Conservation (phyloP, 202 grass and related monocot species). For the Panicum virgatum region DNA sequence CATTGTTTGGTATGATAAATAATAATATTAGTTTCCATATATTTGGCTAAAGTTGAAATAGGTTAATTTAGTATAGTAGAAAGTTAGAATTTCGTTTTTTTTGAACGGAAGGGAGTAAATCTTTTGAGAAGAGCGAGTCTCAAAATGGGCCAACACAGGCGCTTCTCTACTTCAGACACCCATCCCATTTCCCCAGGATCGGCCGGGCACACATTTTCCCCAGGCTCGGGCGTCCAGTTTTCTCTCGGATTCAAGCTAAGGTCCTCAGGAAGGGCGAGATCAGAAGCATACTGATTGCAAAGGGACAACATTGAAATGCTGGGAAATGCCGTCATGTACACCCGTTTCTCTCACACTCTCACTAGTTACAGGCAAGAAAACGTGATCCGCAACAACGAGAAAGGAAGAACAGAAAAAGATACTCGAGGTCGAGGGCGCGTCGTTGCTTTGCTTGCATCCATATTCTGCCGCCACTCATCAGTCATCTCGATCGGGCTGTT, state of each 20-base stretch:
- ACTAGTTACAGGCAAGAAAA: not conserved
- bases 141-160: too few relatives aligned
- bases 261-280: not conserved
- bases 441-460: not conserved
- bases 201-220: not conserved
- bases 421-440: not conserved
- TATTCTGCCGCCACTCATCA: not conserved
- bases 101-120: too few relatives aligned
- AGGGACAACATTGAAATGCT: not conserved
- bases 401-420: not conserved
- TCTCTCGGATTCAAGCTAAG: not conserved
- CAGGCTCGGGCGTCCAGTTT: not conserved
- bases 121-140: too few relatives aligned
- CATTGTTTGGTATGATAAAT: too few relatives aligned
- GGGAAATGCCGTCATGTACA: not conserved
- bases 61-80: too few relatives aligned
- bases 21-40: too few relatives aligned
- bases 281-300: not conserved
- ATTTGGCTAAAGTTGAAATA: too few relatives aligned
- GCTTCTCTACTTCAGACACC: not conserved
- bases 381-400: not conserved
- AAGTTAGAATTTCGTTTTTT: too few relatives aligned
- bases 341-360: not conserved
- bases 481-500: constrained; percentile 12
- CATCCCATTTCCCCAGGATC: too few relatives aligned